Evolutionary conservation across 148 eudicot genomes (phyloP).

Genomic region (Polygonum aviculare): DNA sequence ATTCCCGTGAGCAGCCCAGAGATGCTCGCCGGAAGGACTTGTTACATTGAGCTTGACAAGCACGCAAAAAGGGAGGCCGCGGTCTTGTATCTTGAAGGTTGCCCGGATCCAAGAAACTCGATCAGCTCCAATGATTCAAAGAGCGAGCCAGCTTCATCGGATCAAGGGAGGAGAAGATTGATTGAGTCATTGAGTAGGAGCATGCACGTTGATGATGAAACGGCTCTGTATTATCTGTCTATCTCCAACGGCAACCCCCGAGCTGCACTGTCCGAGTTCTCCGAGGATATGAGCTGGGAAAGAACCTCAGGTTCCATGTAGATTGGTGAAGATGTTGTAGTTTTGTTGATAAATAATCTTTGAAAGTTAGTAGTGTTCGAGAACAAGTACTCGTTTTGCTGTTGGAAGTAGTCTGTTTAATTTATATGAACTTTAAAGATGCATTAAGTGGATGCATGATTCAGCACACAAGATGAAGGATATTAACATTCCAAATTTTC

Average conservation of each 20-base stretch:
- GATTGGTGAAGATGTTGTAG: neutral
- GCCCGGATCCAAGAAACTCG: slow-evolving; percentile 26
- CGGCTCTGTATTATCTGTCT: slow-evolving; percentile 77
- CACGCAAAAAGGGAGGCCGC: slow-evolving; percentile 92
- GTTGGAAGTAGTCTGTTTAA: neutral
- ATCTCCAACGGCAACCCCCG: slow-evolving; percentile 79
- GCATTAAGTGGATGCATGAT: neutral
- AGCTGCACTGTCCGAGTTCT: slow-evolving; percentile 74
- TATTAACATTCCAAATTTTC: too few relatives aligned
- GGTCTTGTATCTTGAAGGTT: slow-evolving; percentile 72
- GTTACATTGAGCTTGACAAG: slow-evolving; percentile 83
- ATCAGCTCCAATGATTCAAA: slow-evolving; percentile 15
- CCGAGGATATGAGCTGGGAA: slow-evolving; percentile 79
- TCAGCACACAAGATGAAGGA: too few relatives aligned
- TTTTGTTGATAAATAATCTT: neutral
- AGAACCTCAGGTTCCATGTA: slow-evolving; percentile 45
- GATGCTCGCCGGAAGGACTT: slow-evolving; percentile 50
- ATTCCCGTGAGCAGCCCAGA: slow-evolving; percentile 63
- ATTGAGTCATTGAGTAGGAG: slow-evolving; percentile 79
- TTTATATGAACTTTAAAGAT: neutral
- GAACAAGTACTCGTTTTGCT: neutral
- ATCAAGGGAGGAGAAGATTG: slow-evolving; percentile 53
- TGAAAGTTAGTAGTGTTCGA: neutral
- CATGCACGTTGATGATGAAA: slow-evolving; percentile 94
- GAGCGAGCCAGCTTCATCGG: slow-evolving; percentile 20